A percentile compares a stretch with the other conserved stretches of the same genome.
Evolutionary conservation across 345 rosid species (phyloP).

Genomic region (Camelina laxa): DNA sequence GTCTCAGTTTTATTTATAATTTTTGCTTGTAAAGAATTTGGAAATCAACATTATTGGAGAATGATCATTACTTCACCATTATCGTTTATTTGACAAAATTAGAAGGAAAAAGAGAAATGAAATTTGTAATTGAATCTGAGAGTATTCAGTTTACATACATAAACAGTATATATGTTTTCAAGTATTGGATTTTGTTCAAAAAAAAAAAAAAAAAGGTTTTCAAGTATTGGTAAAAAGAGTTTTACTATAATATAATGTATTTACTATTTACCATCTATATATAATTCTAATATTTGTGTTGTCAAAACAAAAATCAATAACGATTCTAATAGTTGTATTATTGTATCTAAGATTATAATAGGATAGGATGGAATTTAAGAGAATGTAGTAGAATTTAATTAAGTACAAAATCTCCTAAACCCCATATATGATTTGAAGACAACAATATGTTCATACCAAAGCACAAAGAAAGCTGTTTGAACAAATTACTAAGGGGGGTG

Average conservation of each 20-base stretch:
- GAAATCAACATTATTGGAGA: too few relatives aligned
- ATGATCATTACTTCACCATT: too few relatives aligned
- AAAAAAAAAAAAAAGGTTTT: too few relatives aligned
- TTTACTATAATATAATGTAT: too few relatives aligned
- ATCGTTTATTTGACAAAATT: not conserved
- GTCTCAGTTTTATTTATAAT: too few relatives aligned
- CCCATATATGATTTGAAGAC: not conserved
- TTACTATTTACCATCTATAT: not conserved
- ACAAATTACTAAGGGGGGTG: too few relatives aligned
- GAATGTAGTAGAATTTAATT: not conserved
- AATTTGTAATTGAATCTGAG: not conserved
- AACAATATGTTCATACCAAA: not conserved
- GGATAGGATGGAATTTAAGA: not conserved
- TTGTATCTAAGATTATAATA: not conserved
- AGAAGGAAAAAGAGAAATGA: not conserved
- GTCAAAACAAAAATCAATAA: too few relatives aligned
- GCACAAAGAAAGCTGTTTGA: not conserved
- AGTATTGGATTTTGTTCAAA: too few relatives aligned
- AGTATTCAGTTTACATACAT: not conserved
- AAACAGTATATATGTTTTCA: too few relatives aligned
- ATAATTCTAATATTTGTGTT: not conserved
- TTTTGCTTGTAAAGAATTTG: too few relatives aligned
- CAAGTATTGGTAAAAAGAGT: too few relatives aligned
- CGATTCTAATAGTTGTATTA: not conserved
- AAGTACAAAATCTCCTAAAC: not conserved